Conservation (phyloP, 192 early-diverging fungal species). For the Lunasporangiospora selenospora region DNA sequence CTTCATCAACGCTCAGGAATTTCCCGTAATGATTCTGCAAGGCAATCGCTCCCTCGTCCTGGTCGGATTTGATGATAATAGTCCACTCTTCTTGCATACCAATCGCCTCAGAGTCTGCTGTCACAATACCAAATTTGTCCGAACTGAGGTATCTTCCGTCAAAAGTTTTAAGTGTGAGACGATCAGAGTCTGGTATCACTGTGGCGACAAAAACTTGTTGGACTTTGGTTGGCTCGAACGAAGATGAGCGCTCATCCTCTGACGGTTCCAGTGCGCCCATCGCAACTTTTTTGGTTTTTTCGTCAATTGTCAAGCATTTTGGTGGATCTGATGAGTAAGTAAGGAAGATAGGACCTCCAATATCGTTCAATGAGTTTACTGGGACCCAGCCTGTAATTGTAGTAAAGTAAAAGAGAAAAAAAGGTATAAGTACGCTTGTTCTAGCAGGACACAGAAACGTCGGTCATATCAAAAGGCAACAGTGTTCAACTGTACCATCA, state of each 20-base stretch:
- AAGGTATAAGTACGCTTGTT: neutral
- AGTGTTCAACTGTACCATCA: constrained; percentile 23
- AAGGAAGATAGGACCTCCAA: constrained; percentile 74
- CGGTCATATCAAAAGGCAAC: neutral
- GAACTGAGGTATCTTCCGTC: constrained; percentile 71
- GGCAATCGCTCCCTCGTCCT: constrained; percentile 71
- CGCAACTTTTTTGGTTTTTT: constrained; percentile 49
- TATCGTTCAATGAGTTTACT: constrained; percentile 63
- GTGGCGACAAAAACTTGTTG: constrained; percentile 74
- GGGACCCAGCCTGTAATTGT: constrained; percentile 75
- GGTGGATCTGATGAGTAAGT: constrained; percentile 68
- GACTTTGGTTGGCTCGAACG: constrained; percentile 60
- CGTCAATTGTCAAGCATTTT: constrained; percentile 58
- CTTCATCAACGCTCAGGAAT: constrained; percentile 69
- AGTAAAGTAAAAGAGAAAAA: neutral
- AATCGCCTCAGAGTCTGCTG: constrained; percentile 74
- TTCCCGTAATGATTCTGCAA: constrained; percentile 71
- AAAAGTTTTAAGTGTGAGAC: constrained; percentile 65
- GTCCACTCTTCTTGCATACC: constrained; percentile 84
- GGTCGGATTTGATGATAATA: constrained; percentile 52
- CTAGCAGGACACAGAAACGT: too few relatives aligned
- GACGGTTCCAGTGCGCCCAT: constrained; percentile 47
- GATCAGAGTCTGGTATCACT: constrained; percentile 61
- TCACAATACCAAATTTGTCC: constrained; percentile 84
- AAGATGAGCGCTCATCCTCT: constrained; percentile 8